Evolutionary conservation across 768 basidiomycete species (phyloP).

Genomic region (Tylopilus rubrobrunneus): DNA sequence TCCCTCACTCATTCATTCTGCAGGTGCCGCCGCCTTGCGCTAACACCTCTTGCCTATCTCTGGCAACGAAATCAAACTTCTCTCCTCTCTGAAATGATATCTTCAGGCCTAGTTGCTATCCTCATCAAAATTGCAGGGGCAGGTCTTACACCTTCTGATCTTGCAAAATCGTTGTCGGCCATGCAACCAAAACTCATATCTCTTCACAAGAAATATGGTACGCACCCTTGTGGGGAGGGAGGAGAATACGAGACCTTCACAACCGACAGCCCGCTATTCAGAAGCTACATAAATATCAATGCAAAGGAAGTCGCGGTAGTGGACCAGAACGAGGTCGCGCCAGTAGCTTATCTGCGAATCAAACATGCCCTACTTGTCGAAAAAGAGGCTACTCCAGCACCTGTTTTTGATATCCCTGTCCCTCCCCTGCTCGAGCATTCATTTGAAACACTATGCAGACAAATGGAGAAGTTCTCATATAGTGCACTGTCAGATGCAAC

Average conservation of each 20-base stretch:
- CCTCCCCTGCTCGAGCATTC: constrained; percentile 49
- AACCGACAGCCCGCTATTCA: constrained; percentile 86
- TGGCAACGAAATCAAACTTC: constrained; percentile 93
- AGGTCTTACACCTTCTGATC: constrained; percentile 72
- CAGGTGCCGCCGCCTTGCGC: constrained; percentile 75
- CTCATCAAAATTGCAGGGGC: constrained; percentile 97
- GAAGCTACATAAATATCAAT: constrained; percentile 63
- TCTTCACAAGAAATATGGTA: constrained; percentile 78
- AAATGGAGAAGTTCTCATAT: constrained; percentile 12
- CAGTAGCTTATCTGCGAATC: constrained; percentile 87
- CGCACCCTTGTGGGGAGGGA: constrained; percentile 95
- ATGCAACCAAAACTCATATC: constrained; percentile 71
- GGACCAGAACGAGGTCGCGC: constrained; percentile 78
- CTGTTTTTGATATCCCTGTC: constrained; percentile 24
- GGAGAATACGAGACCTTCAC: constrained; percentile 98
- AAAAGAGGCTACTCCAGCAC: constrained; percentile 38
- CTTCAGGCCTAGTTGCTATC: constrained; percentile 71
- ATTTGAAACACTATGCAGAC: constrained; percentile 14
- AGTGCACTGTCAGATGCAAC: neutral
- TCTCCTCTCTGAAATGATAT: constrained; percentile 83
- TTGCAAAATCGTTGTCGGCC: constrained; percentile 69
- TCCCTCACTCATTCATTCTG: constrained; percentile 1
- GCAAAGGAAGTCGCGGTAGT: constrained; percentile 72
- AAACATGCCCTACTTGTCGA: constrained; percentile 59
- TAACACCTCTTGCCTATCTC: constrained; percentile 82